These are phyloP conservation scores for Populus nigra DNA, from an alignment of 345 rosid genomes.

Conservation along the genomic window DNA sequence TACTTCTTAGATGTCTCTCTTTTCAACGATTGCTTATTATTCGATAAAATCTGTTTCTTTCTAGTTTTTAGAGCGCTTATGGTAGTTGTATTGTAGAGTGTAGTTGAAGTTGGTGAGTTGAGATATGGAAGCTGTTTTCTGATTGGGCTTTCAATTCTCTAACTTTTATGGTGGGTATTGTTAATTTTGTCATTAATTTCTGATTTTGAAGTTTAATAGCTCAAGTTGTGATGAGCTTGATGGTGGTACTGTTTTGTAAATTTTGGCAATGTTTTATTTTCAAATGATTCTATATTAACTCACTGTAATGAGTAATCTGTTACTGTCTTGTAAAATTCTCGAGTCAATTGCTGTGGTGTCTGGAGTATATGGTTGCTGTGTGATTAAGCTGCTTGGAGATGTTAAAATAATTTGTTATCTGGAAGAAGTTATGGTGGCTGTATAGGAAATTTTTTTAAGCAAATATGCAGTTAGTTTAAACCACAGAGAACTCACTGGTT, in stretches of 20 bases:
- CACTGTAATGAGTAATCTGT: too few species aligned
- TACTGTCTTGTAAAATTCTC: neutral
- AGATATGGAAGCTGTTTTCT: neutral
- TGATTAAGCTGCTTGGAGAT: neutral
- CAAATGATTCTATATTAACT: neutral
- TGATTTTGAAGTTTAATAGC: neutral
- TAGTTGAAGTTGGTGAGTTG: neutral
- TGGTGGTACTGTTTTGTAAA: neutral
- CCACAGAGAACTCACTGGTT: neutral
- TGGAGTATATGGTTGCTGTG: neutral
- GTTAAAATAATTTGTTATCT: neutral
- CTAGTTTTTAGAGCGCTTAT: neutral
- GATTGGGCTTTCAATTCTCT: neutral
- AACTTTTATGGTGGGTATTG: neutral
- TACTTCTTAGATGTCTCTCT: neutral
- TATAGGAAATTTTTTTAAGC: neutral
- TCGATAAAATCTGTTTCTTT: conserved; percentile 5
- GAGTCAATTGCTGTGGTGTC: neutral
- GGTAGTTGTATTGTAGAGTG: neutral
- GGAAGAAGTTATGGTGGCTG: neutral
- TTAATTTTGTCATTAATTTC: too few species aligned
- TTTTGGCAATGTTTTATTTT: neutral
- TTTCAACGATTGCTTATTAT: too few species aligned
- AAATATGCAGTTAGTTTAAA: neutral
- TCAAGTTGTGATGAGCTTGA: neutral